Base-by-base conservation (phyloP, 208 protist genomes). In the Phytomonas francai region DNA sequence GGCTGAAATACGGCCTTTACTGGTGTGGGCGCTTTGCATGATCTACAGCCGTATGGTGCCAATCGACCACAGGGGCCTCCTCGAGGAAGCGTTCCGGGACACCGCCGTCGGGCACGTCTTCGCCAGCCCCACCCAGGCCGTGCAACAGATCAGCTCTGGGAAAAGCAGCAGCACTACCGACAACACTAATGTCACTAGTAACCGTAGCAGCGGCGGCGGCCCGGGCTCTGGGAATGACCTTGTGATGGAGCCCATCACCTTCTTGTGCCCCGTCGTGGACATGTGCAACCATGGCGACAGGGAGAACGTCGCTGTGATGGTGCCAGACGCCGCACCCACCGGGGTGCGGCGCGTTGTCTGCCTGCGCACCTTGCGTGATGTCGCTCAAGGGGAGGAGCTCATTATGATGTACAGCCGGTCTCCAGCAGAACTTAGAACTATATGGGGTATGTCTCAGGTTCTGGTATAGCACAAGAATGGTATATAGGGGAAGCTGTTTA, bases 251-350 rank as follows among this genome's bases (percentile, higher is more conserved):
- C 85, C 88, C 36, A 83, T 93, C 54, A 78, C 81, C 5, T 91
- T 93, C 67, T 61, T 93, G 31, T 93, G 88, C 66, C 88, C 88
- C 5, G 68, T 93, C 29, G 87, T 93, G 57, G 88, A 93, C 69
- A 89, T 93, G 84, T 91, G 84, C 75, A 93, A 93, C 67, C 88
- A 93, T 73, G 85, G 85, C 64, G 75, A 74, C 14, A 60, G 72
- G 16, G 88, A 93, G 67, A 93, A 93, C 67, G 88, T 93, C n/a
- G 88, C 88, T 3, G 77, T 93, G 30, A 89, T 93, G 85, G 88
- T 91, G 33, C 80, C 80, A 12, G 78, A 77, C 57, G 33, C 56
- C 56, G 28, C 56, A 59, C 29, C 36, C 59, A 69, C 27, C 69
- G 51, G 28, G n/a, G 39, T 31, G 16, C 63, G 73, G 58, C 34